Percentiles rank a stretch among this genome's conserved stretches.
These are phyloP conservation scores for Phytophthora aleatoria DNA, from an alignment of 352 stramenopile species.

Conservation along the genomic window DNA sequence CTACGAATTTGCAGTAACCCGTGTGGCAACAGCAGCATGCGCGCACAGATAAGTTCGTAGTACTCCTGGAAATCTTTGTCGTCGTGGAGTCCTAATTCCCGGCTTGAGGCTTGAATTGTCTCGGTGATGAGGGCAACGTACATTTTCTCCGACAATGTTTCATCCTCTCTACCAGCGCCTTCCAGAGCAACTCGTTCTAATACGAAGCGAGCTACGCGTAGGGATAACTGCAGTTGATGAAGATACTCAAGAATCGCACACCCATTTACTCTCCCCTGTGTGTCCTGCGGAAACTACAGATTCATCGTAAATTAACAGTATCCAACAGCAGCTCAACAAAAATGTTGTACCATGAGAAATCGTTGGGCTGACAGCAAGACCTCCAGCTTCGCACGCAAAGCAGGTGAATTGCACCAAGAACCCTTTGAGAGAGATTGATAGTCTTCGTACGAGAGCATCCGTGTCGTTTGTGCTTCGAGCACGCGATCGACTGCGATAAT, in stretches of 20 bases:
- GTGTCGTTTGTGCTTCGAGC: slow-evolving; percentile 29
- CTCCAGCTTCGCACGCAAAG: slow-evolving; percentile 22
- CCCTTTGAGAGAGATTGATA: slow-evolving; percentile 30
- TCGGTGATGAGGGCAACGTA: slow-evolving; percentile 37
- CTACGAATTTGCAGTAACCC: slow-evolving; percentile 33
- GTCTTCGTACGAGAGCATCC: slow-evolving; percentile 56
- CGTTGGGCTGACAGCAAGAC: slow-evolving; percentile 37
- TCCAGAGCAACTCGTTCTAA: slow-evolving; percentile 18
- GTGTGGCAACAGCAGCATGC: slow-evolving; percentile 58
- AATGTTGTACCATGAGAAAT: slow-evolving; percentile 52
- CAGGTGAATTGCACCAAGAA: slow-evolving; percentile 11
- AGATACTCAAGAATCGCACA: slow-evolving; percentile 55
- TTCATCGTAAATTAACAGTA: neutral
- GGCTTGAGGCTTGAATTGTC: slow-evolving; percentile 24
- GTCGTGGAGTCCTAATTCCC: slow-evolving; percentile 29
- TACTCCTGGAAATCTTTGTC: slow-evolving; percentile 57
- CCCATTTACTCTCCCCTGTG: slow-evolving; percentile 44
- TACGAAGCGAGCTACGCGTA: slow-evolving; percentile 28
- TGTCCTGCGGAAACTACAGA: slow-evolving; percentile 44
- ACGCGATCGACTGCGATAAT: slow-evolving; percentile 48
- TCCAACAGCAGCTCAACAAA: neutral
- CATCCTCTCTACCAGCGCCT: slow-evolving; percentile 6
- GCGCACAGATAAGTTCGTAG: slow-evolving; percentile 66
- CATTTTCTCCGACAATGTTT: slow-evolving; percentile 38
- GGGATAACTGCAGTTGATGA: slow-evolving; percentile 45